Conservation (phyloP, 2,329 filamentous ascomycete genomes). For the Cercospora sesami region DNA sequence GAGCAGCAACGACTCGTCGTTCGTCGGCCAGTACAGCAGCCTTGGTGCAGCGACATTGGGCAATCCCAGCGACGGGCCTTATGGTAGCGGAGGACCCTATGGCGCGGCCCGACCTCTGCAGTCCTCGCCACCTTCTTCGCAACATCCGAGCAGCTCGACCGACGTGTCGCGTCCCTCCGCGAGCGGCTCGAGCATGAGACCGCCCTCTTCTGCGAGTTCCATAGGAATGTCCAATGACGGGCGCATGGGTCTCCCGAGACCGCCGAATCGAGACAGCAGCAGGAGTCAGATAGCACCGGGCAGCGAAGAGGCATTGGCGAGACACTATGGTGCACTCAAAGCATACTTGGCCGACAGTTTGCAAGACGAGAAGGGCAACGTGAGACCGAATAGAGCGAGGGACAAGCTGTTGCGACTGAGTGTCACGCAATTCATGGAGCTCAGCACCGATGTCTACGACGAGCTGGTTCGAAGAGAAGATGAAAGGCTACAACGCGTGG, state of each 20-base stretch:
- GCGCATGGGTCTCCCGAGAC: constrained; percentile 45
- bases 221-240: constrained; percentile 82
- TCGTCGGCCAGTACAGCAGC: constrained; percentile 33
- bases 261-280: constrained; percentile 51
- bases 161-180: constrained; percentile 54
- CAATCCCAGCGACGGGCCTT: constrained; percentile 31
- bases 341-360: constrained; percentile 69
- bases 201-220: constrained; percentile 84
- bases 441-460: constrained; percentile 97
- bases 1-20: constrained; percentile 69
- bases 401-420: constrained; percentile 92
- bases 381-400: constrained; percentile 81
- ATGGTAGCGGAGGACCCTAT: constrained; percentile 34
- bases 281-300: constrained; percentile 52
- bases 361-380: constrained; percentile 72
- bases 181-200: constrained; percentile 50
- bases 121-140: constrained; percentile 39
- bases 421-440: constrained; percentile 89
- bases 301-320: constrained; percentile 67
- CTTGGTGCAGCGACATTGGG: constrained; percentile 21
- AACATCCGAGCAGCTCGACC: constrained; percentile 44
- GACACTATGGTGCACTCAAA: constrained; percentile 80
- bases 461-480: constrained; percentile 86
- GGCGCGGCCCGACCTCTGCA: constrained; percentile 34
- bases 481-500: constrained; percentile 49